Evolutionary conservation across 371 early-diverging fungal genomes (phyloP).

Genomic region (Sporodiniella umbellata): DNA sequence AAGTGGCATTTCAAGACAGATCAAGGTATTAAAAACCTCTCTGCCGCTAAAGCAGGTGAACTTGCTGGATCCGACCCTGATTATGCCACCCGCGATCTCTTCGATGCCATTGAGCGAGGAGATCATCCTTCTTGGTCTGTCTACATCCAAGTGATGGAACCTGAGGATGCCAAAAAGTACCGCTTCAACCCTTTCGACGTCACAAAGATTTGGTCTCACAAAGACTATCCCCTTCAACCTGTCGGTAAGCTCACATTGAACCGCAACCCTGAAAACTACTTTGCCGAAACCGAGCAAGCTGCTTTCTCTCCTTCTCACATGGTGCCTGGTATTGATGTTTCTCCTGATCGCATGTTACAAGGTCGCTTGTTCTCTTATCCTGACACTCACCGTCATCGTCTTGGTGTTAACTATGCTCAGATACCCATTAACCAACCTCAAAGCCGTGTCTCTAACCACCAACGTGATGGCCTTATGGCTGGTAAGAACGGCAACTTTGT

Average conservation of each 20-base stretch:
- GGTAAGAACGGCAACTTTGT: not conserved
- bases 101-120: conserved; percentile 67
- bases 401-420: conserved; percentile 76
- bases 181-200: conserved; percentile 81
- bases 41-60: conserved; percentile 59
- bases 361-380: conserved; percentile 80
- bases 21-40: conserved; percentile 76
- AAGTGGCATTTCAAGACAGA: conserved; percentile 88
- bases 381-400: conserved; percentile 81
- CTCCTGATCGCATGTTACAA: conserved; percentile 75
- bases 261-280: conserved; percentile 78
- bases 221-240: conserved; percentile 67
- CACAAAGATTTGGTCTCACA: conserved; percentile 82
- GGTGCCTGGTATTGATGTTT: conserved; percentile 74
- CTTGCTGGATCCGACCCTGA: conserved; percentile 69
- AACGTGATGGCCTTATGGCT: conserved; percentile 61
- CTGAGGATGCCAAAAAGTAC: conserved; percentile 69
- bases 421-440: conserved; percentile 75
- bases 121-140: conserved; percentile 76
- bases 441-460: conserved; percentile 53
- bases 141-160: conserved; percentile 73
- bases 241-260: conserved; percentile 75
- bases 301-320: conserved; percentile 74
- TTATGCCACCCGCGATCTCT: conserved; percentile 74
- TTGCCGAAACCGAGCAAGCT: conserved; percentile 79